Percentiles rank a stretch among this genome's conserved stretches.
These are phyloP conservation scores for Rhizodiscina lignyota DNA, from an alignment of 495 filamentous ascomycete species.

Conservation along the genomic window DNA sequence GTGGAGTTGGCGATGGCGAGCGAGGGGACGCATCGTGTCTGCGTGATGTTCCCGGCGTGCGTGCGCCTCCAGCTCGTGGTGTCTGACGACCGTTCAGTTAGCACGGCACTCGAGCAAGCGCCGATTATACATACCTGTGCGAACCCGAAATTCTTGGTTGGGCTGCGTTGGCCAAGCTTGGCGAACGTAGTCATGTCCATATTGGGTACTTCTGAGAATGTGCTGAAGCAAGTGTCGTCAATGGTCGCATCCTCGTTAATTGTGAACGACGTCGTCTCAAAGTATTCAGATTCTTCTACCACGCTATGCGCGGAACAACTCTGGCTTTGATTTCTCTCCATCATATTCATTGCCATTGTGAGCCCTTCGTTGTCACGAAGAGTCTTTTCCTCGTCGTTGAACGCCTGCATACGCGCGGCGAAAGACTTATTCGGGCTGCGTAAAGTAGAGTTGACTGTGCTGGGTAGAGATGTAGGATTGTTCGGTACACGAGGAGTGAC, in stretches of 20 bases:
- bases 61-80: slow-evolving; percentile 17
- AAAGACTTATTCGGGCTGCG: no score
- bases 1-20: slow-evolving; percentile 45
- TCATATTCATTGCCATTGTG: slow-evolving; percentile 11
- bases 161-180: slow-evolving; percentile 40
- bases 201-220: slow-evolving; percentile 67
- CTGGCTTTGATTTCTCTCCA: slow-evolving; percentile 14
- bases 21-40: slow-evolving; percentile 23
- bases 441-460: no score
- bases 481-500: no score
- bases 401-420: no score
- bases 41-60: slow-evolving; percentile 20
- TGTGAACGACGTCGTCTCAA: slow-evolving; percentile 9
- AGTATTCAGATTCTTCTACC: neutral
- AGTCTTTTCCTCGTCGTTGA: no score
- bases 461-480: no score
- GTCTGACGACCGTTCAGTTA: slow-evolving; percentile 5
- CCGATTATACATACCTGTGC: slow-evolving; percentile 24
- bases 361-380: slow-evolving; percentile 23
- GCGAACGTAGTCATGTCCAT: slow-evolving; percentile 73
- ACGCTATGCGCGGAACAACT: slow-evolving; percentile 24
- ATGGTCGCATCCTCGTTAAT: slow-evolving; percentile 24
- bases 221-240: slow-evolving; percentile 74
- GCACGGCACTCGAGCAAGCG: no score
- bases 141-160: slow-evolving; percentile 26